Base-by-base conservation (phyloP, 2,329 filamentous ascomycete genomes). In the Microdochium trichocladiopsis region DNA sequence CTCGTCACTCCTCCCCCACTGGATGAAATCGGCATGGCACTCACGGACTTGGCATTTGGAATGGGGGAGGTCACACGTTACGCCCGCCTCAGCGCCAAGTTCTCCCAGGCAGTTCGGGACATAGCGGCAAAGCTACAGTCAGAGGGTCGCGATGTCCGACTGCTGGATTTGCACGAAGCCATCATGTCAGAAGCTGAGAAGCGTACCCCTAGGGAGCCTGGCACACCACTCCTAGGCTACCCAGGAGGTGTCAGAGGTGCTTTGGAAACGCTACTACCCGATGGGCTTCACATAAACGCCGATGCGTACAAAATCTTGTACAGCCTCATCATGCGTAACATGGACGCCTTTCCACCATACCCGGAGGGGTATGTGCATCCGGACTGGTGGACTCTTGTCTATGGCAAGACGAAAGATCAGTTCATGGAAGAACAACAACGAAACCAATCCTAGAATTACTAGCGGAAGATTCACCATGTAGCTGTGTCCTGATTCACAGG, bases 1-100 rank as follows among this genome's bases (percentile, higher is more conserved):
- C 73, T 97, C 5, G 77, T 96, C 48, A 87, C 90, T 0, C 90
- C 93, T 24, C 89, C 92, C 1, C 91, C 91, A 0, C 69, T 95
- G 50, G 87, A 96, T 61, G 86, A 95, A 69, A 84, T 90, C 65
- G 80, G 84, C 55, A 70, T 81, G 36, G 73, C 74, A 50, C 64
- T 64, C 55, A 66, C 76, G 31, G 79, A 82, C 63, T 62, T 72
- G 18, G 69, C 62, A 2, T 68, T 72, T 55, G 79, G 79, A 10
- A 75, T 73, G 56, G 61, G 66, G 6, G 63, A 69, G 51, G 64
- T 63, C 41, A 73, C 67, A 52, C 78, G 74, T 60, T 72, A 70
- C 48, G 73, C 75, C 18, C 72, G 69, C 58, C 73, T 74, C 58
- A 77, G 70, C 61, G 72, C 80, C 50, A 58, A 78, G 73, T 73